Conservation (phyloP, 768 basidiomycete genomes). For the Suillus spraguei region DNA sequence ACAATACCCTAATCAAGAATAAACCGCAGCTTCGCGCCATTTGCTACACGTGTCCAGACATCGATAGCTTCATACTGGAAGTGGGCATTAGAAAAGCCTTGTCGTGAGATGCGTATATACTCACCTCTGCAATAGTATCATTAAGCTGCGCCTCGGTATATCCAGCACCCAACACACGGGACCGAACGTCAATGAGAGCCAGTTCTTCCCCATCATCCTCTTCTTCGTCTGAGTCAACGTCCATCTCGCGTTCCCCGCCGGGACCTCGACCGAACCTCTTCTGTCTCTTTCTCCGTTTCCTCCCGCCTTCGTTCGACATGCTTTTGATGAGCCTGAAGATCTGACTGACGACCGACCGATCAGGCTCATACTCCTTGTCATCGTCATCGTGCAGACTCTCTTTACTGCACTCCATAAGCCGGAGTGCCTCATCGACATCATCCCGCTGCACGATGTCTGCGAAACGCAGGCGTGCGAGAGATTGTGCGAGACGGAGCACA, state of each 20-base stretch:
- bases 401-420: slow-evolving; percentile 97
- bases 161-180: slow-evolving; percentile 81
- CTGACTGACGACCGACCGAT: slow-evolving; percentile 79
- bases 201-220: slow-evolving; percentile 70
- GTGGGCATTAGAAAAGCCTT: slow-evolving; percentile 17
- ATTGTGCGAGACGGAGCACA: slow-evolving; percentile 92
- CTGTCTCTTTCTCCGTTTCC: slow-evolving; percentile 42
- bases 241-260: slow-evolving; percentile 69
- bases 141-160: slow-evolving; percentile 92
- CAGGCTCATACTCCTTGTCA: slow-evolving; percentile 66
- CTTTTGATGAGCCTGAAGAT: slow-evolving; percentile 91
- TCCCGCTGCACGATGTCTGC: slow-evolving; percentile 75
- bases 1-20: slow-evolving; percentile 33
- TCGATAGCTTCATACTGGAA: slow-evolving; percentile 85
- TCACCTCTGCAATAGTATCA: slow-evolving; percentile 80
- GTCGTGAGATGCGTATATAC: slow-evolving; percentile 24
- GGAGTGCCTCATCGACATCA: slow-evolving; percentile 96
- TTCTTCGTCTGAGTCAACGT: slow-evolving; percentile 68
- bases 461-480: slow-evolving; percentile 89
- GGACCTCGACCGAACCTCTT: slow-evolving; percentile 70
- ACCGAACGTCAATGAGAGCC: slow-evolving; percentile 85
- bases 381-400: slow-evolving; percentile 84
- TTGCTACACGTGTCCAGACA: slow-evolving; percentile 81
- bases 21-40: slow-evolving; percentile 80
- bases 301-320: slow-evolving; percentile 59